Evolutionary conservation across 129 eudicot species (phyloP).

Genomic region (Smallanthus sonchifolius): DNA sequence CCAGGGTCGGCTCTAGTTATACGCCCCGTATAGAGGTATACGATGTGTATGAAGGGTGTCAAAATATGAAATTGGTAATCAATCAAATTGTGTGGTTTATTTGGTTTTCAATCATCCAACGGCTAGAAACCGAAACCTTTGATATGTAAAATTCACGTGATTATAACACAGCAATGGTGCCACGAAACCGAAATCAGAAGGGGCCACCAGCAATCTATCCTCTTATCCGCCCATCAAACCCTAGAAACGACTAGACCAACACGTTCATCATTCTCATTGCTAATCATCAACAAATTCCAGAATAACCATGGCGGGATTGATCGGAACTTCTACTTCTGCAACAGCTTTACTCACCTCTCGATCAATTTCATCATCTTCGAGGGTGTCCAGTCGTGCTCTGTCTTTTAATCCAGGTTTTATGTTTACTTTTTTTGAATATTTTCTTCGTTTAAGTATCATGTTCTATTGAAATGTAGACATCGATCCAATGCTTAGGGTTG

Average conservation of each 20-base stretch:
- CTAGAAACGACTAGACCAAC: neutral
- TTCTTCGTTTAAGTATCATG: too few species aligned
- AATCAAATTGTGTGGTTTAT: too few species aligned
- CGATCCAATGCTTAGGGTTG: too few species aligned
- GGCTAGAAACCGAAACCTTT: too few species aligned
- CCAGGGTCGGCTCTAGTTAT: too few species aligned
- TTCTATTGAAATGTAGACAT: neutral
- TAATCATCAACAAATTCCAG: neutral
- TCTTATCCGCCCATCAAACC: conserved; percentile 32
- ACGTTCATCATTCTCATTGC: conserved; percentile 4
- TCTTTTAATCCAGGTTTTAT: conserved; percentile 42
- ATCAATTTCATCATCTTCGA: conserved; percentile 33
- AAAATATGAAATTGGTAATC: too few species aligned
- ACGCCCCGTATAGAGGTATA: too few species aligned
- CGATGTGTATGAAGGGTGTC: too few species aligned
- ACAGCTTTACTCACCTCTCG: conserved; percentile 31
- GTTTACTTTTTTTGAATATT: neutral
- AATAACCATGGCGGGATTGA: conserved; percentile 44
- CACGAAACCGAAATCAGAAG: conserved; percentile 6
- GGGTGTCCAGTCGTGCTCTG: conserved; percentile 27
- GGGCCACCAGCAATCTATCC: conserved; percentile 32
- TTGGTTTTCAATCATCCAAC: too few species aligned
- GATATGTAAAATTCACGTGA: neutral
- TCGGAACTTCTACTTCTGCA: conserved; percentile 47
- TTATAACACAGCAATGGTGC: neutral